Evolutionary conservation across 257 asterid species (phyloP).

Genomic region (Solanum bukasovii): DNA sequence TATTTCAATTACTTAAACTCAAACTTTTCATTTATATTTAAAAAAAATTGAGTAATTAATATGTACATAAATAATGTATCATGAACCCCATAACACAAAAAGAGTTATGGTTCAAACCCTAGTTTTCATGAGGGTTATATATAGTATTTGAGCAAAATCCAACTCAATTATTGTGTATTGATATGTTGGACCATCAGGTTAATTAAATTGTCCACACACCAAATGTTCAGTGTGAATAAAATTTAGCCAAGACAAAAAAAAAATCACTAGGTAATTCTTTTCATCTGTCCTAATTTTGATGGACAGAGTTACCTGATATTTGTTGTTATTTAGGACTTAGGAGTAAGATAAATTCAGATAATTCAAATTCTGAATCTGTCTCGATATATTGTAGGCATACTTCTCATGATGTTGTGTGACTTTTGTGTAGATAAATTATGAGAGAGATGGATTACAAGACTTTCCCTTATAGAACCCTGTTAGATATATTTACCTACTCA

Average conservation of each 20-base stretch:
- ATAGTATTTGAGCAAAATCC: background rate
- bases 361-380: background rate
- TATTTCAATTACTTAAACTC: background rate
- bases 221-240: background rate
- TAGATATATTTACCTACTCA: background rate
- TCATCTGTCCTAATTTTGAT: background rate
- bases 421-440: background rate
- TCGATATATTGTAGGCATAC: background rate
- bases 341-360: background rate
- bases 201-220: background rate
- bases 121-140: background rate
- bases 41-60: background rate
- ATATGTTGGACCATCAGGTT: background rate
- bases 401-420: background rate
- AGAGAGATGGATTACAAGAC: background rate
- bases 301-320: background rate
- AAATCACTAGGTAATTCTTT: background rate
- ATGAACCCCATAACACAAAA: background rate
- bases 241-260: background rate
- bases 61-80: background rate
- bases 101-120: background rate
- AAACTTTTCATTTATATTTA: background rate
- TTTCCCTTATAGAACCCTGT: background rate
- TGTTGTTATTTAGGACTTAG: background rate
- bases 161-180: background rate